phyloP scores from a whole-genome alignment of 768 basidiomycete species.

The Mycena rebaudengoi region DNA sequence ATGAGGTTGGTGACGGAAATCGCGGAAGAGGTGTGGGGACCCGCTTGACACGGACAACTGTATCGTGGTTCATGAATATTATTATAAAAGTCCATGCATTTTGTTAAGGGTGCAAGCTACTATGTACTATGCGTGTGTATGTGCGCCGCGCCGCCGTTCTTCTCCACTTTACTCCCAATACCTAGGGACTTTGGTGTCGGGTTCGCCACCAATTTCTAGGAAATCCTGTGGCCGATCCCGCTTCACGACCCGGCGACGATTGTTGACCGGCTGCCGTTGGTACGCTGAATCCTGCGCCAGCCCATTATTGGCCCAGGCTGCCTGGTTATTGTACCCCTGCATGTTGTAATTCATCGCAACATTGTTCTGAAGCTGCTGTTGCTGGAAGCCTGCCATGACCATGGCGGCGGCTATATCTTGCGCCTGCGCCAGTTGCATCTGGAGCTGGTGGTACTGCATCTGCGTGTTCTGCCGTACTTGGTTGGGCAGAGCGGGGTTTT shows the following conservation, averaged over 20 bases:
- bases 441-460: constrained; percentile 83
- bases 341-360: constrained; percentile 49
- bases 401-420: constrained; percentile 75
- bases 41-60: neutral
- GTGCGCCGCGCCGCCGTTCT: neutral
- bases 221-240: constrained; percentile 88
- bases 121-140: neutral
- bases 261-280: constrained; percentile 84
- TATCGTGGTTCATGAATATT: neutral
- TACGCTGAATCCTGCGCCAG: constrained; percentile 85
- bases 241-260: constrained; percentile 79
- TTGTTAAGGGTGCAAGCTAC: neutral
- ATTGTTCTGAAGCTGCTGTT: constrained; percentile 59
- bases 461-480: constrained; percentile 83
- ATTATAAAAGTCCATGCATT: neutral
- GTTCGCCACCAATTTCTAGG: constrained; percentile 73
- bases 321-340: constrained; percentile 46
- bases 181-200: constrained; percentile 69
- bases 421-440: constrained; percentile 82
- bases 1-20: constrained; percentile 27
- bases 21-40: constrained; percentile 25
- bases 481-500: constrained; percentile 76
- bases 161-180: constrained; percentile 73
- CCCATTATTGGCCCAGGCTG: constrained; percentile 50
- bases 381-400: constrained; percentile 65